Evolutionary conservation across 1,284 basidiomycete genomes (phyloP), one percentile per base, ranked within the genome.

Genomic region (Gomphus bonarii): DNA sequence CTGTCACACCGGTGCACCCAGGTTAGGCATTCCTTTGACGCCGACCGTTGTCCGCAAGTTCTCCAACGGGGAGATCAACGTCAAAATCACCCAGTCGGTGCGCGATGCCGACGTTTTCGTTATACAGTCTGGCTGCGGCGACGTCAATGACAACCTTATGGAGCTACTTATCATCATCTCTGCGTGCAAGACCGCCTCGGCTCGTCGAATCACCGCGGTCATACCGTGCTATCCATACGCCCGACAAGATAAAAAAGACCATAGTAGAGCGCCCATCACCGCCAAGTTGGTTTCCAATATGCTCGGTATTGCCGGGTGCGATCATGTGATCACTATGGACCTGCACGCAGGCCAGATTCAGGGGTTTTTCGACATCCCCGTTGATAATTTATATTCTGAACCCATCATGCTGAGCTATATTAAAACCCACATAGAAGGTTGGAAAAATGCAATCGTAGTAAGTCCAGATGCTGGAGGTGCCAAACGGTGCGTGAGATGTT

Each of bases 321-420:
- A 99, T 75, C 95, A 99, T 69, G 91, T 99, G 66, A 99, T 99
- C 67, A 99, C 95, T 20, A 95, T 99, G 85, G 95, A 99, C 70
- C 77, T 99, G 43, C 95, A 99, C 69, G 97, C 95, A 11, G 93
- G 89, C 64, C 95, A 99, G 75, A 98, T 99, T 63, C 95, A 99
- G 70, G 95, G 95, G 11, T 99, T 99, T 77, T 99, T 99, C 69
- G 94, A 99, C 72, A 95, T 99, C 64, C 97, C 95, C 16, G 95
- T 97, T 58, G 95, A 99, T 76, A 99, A 99, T 72, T 75, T 97
- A 56, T 97, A 85, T 71, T 89, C 88, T 36, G 91, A 95, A 68
- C 88, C 91, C 7, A 74, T 88, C 63, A 91, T 94, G 88, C 77
- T 92, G 62, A 76, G 82, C 9, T 94, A 91, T 71, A 95, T 99